Evolutionary conservation across 345 rosid species (phyloP).

Genomic region (Gossypium raimondii): DNA sequence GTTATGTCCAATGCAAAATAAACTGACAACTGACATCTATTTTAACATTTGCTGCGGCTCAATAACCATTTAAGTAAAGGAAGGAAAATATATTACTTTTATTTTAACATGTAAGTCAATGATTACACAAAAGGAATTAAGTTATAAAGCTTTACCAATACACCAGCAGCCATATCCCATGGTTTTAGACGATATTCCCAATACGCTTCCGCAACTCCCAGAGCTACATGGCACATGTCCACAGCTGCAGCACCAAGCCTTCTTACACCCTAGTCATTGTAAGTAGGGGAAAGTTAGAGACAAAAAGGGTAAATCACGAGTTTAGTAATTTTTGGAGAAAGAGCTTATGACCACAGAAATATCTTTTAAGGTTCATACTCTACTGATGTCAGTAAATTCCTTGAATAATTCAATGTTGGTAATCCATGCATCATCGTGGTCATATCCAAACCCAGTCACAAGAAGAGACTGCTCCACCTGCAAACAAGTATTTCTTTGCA

Average conservation of each 20-base stretch:
- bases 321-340: background rate
- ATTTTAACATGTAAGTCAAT: background rate
- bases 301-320: background rate
- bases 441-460: conserved; percentile 97
- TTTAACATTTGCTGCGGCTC: background rate
- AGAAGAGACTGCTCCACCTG: conserved; percentile 94
- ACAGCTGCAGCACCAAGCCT: conserved; percentile 99
- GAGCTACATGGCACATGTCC: conserved; percentile 97
- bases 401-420: conserved; percentile 89
- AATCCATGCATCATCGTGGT: conserved; percentile 88
- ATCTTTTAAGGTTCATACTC: conserved; percentile 37
- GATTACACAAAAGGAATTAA: background rate
- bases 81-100: background rate
- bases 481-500: conserved; percentile 4
- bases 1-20: background rate
- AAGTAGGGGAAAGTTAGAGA: conserved; percentile 12
- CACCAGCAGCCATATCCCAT: conserved; percentile 99
- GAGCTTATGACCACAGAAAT: background rate
- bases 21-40: background rate
- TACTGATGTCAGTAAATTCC: conserved; percentile 87
- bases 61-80: background rate
- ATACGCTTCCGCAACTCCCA: conserved; percentile 81
- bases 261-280: conserved; percentile 62
- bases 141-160: conserved; percentile 49
- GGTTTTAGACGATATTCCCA: conserved; percentile 99